Evolutionary conservation across 306 rosid species (phyloP), one percentile per base, ranked within the genome.

Genomic region (Dryas octopetala): DNA sequence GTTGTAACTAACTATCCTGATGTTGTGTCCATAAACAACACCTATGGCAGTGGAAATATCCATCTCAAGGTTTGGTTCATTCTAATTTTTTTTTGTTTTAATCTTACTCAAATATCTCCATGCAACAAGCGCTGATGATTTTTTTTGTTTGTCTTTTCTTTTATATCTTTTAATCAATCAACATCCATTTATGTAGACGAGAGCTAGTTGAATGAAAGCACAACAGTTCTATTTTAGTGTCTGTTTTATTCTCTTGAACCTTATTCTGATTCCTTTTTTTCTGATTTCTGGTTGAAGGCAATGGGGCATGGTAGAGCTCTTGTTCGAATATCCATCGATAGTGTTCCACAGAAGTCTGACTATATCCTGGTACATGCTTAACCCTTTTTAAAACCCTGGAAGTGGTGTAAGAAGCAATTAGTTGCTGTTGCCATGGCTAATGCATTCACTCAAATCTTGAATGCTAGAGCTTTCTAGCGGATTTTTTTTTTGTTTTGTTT

Each of bases 301-400:
- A 80, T 82, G 76, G 87, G 83, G 73, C 89, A 78, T 74, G 98
- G 98, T 76, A 88, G 83, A 82, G 96, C 97, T 74, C 97, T 94
- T 54, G 81, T 94, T 80, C 91, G 88, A 79, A 51, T 91, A 73
- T 81, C 95, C 79, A 83, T 91, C 54, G 79, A 85, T 71, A 79
- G 80, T 54, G 85, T 79, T 69, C 91, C 78, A 5, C 85, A 82
- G 81, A 94, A 90, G 78, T 90, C 97, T 32, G 97, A 94, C 83
- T 91, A 90, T 47, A 58, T 87, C 79, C 94, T 94, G 87, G 98
- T 94, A 86, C 73, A 77, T 78, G 61, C 57, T 68, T 75, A 26
- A 79, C 41, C 55, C 51, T 63, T 70, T 79, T 60, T 51, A 4
- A 49, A 54, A 40, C 41, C n/a, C 55, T 71, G 15, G 26, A 64